Percentiles rank a stretch among this genome's conserved stretches.
These are phyloP conservation scores for Phytophthora fragariaefolia DNA, from an alignment of 352 stramenopile species.

Conservation along the genomic window DNA sequence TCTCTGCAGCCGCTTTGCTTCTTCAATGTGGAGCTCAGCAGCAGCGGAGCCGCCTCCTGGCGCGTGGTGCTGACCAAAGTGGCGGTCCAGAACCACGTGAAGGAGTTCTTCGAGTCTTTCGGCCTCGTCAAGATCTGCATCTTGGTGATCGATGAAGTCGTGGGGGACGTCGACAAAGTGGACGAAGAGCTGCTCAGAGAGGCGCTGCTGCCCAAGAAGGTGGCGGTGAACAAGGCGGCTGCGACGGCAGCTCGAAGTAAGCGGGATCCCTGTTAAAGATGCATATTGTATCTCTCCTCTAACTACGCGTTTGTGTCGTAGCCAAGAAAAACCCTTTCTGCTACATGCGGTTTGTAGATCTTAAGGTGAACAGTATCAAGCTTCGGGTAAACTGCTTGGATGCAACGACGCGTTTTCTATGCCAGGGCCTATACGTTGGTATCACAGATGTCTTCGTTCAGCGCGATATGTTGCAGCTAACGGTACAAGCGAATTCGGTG, in stretches of 20 bases:
- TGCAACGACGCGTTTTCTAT: slow-evolving; percentile 40
- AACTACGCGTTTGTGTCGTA: slow-evolving; percentile 3
- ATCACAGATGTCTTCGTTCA: slow-evolving; percentile 69
- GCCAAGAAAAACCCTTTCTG: slow-evolving; percentile 50
- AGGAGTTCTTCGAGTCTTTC: slow-evolving; percentile 78
- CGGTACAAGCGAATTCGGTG: slow-evolving; percentile 31
- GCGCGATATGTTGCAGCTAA: slow-evolving; percentile 56
- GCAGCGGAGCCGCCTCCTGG: slow-evolving; percentile 34
- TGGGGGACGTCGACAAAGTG: slow-evolving; percentile 41
- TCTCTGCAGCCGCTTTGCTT: slow-evolving; percentile 52
- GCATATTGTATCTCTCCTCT: slow-evolving; percentile 1
- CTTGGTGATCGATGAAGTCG: slow-evolving; percentile 58
- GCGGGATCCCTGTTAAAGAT: background rate
- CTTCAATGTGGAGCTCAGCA: slow-evolving; percentile 53
- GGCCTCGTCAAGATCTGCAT: slow-evolving; percentile 74
- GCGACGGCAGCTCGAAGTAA: slow-evolving; percentile 11
- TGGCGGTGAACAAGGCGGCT: slow-evolving; percentile 1
- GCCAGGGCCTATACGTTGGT: slow-evolving; percentile 50
- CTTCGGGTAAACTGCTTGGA: slow-evolving; percentile 49
- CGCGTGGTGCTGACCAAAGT: slow-evolving; percentile 56
- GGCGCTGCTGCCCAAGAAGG: slow-evolving; percentile 25
- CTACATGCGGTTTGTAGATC: slow-evolving; percentile 73
- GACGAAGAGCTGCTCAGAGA: slow-evolving; percentile 47
- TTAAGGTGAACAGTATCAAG: slow-evolving; percentile 47
- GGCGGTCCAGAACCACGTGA: slow-evolving; percentile 54